These are phyloP conservation scores for Aspergillus olivimuriae DNA, from an alignment of 495 filamentous ascomycete species.

Conservation along the genomic window DNA sequence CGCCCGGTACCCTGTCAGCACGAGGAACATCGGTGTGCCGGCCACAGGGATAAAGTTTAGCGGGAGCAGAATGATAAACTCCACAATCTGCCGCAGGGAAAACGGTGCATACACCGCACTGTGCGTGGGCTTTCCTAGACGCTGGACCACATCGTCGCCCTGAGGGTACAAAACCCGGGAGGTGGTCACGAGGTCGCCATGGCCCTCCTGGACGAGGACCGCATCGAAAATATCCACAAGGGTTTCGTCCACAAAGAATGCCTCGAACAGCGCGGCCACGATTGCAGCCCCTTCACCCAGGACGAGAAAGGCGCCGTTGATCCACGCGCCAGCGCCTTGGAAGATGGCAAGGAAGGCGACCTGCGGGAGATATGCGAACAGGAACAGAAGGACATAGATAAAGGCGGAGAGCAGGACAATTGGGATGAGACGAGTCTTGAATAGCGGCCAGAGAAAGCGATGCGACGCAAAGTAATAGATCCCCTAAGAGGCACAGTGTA, in stretches of 20 bases:
- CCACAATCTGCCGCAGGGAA: slow-evolving; percentile 67
- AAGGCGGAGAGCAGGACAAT: slow-evolving; percentile 52
- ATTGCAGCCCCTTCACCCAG: slow-evolving; percentile 61
- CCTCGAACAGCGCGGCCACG: slow-evolving; percentile 57
- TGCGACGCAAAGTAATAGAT: slow-evolving; percentile 54
- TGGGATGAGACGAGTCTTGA: slow-evolving; percentile 53
- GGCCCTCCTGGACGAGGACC: slow-evolving; percentile 53
- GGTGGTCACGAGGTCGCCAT: slow-evolving; percentile 48
- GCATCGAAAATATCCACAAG: slow-evolving; percentile 64
- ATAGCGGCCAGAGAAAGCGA: slow-evolving; percentile 57
- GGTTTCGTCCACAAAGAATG: slow-evolving; percentile 63
- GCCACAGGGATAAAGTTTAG: slow-evolving; percentile 60
- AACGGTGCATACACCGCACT: slow-evolving; percentile 59
- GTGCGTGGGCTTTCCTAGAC: slow-evolving; percentile 52
- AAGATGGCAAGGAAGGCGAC: slow-evolving; percentile 61
- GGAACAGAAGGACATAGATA: slow-evolving; percentile 55
- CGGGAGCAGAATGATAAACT: slow-evolving; percentile 65
- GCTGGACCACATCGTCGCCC: slow-evolving; percentile 43
- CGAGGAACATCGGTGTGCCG: slow-evolving; percentile 56
- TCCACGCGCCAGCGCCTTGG: slow-evolving; percentile 52
- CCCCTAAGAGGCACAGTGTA: slow-evolving; percentile 44
- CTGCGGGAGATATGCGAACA: slow-evolving; percentile 55
- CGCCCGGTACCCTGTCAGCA: slow-evolving; percentile 56
- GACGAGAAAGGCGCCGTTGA: slow-evolving; percentile 58
- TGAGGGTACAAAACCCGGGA: slow-evolving; percentile 50